Evolutionary conservation across 1,284 basidiomycete genomes (phyloP), one percentile per base, ranked within the genome.

Genomic region (Schizophyllum commune): DNA sequence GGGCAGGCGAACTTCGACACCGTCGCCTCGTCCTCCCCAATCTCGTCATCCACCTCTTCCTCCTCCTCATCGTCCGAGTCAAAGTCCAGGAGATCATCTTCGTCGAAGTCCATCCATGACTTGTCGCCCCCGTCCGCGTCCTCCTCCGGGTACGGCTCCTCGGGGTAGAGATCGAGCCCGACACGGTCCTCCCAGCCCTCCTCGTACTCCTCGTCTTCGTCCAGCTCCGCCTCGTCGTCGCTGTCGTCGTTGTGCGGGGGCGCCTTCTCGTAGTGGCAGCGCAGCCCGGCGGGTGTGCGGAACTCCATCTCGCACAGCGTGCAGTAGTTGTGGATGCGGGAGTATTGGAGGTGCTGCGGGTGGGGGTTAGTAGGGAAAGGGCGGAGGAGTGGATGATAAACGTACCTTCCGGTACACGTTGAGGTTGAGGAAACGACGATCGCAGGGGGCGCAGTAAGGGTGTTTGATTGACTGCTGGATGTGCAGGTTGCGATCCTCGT

Each of bases 121-220:
- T 64, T 55, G 39, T 65, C 62, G 15, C 53, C 27, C 15, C 53
- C 55, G 22, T 53, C 21, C 0, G 19, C 22, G 5, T 64, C 63
- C 17, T 55, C 60, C 32, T 21, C 20, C 19, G 9, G 11, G 53
- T 15, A 21, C 13, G 56, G 54, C 57, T 66, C 66, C 32, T 68
- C 65, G 1, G 66, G 64, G 47, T 68, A 65, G 17, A 34, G 59
- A 4, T 59, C 57, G n/a, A 52, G 33, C 11, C 63, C 67, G 53
- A 64, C 61, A 33, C 65, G 66, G 13, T 69, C 67, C 57, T 68
- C 66, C 67, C 66, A 67, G 1, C 56, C 62, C 19, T 61, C 63
- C 1, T 55, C 51, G 32, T 53, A 57, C 0, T 60, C 47, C 1
- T 60, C 47, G 4, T 60, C 34, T 11, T 32, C 52, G 4, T 60